Evolutionary conservation across 495 filamentous ascomycete species (phyloP).

Genomic region (Aspergillus bridgeri): DNA sequence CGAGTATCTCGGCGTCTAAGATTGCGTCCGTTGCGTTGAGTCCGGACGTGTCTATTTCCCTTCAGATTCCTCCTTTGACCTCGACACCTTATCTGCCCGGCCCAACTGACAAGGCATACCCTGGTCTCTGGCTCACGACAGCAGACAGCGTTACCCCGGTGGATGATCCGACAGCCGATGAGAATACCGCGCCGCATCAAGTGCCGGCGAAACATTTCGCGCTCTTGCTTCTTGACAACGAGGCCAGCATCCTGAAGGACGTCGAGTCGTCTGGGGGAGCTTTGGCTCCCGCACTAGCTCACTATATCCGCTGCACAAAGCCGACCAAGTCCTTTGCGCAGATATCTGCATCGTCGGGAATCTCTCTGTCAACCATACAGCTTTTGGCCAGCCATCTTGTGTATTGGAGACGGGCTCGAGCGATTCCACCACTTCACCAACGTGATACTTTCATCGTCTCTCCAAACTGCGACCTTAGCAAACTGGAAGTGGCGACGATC

Average conservation of each 20-base stretch:
- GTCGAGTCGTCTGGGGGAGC: constrained; percentile 74
- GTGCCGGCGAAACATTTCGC: constrained; percentile 81
- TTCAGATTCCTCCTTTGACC: constrained; percentile 81
- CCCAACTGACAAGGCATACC: constrained; percentile 59
- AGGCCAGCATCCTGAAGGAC: constrained; percentile 76
- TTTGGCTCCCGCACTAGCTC: constrained; percentile 66
- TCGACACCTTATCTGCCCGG: constrained; percentile 70
- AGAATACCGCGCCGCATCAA: constrained; percentile 46
- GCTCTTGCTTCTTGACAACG: constrained; percentile 77
- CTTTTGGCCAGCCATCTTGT: constrained; percentile 86
- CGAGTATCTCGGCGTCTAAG: constrained; percentile 73
- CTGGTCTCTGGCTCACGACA: constrained; percentile 81
- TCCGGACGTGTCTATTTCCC: constrained; percentile 61
- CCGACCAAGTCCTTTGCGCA: constrained; percentile 84
- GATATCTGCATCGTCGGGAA: constrained; percentile 66
- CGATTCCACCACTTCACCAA: constrained; percentile 86
- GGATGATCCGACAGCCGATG: constrained; percentile 59
- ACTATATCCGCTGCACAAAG: constrained; percentile 79
- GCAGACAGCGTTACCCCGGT: constrained; percentile 66
- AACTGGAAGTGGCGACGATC: constrained; percentile 65
- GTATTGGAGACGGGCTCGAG: constrained; percentile 88
- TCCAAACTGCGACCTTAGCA: constrained; percentile 80
- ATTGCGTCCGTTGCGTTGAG: constrained; percentile 71
- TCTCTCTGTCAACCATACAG: constrained; percentile 75
- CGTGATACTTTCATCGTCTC: constrained; percentile 91